A percentile compares a stretch with the other conserved stretches of the same genome.
Conservation (phyloP, 2,329 filamentous ascomycete species). For the Emericellopsis atlantica region DNA sequence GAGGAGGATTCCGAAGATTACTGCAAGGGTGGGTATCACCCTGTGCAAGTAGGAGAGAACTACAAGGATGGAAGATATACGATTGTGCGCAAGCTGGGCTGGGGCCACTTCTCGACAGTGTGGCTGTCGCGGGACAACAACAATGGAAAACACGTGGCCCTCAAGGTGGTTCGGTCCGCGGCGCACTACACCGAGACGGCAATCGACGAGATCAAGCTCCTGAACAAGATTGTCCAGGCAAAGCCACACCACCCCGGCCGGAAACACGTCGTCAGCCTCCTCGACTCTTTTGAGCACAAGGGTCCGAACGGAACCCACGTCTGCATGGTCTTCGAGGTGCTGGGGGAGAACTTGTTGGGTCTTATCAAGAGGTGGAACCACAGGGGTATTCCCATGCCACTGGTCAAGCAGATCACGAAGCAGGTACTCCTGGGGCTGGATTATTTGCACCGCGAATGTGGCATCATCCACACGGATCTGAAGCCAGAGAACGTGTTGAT, state of each 20-base stretch:
- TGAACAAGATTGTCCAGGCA: constrained; percentile 92
- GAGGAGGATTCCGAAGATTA: constrained; percentile 99
- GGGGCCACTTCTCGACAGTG: constrained; percentile 98
- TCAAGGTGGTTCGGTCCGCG: constrained; percentile 95
- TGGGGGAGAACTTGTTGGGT: constrained; percentile 88
- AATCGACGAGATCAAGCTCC: constrained; percentile 95
- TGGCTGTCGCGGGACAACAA: constrained; percentile 75
- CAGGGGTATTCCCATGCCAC: constrained; percentile 85
- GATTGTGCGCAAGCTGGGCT: constrained; percentile 89
- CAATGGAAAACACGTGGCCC: constrained; percentile 84
- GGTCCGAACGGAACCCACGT: constrained; percentile 93
- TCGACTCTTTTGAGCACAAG: constrained; percentile 96
- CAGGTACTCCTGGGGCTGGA: constrained; percentile 92
- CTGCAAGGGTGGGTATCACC: constrained; percentile 97
- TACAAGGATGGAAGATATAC: constrained; percentile 98
- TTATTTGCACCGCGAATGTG: constrained; percentile 93
- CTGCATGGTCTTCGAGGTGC: constrained; percentile 98
- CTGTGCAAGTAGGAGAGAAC: constrained; percentile 84
- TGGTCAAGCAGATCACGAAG: constrained; percentile 98
- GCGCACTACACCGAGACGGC: constrained; percentile 98
- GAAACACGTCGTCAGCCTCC: constrained; percentile 86
- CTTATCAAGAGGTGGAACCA: constrained; percentile 99
- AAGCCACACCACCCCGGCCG: constrained; percentile 91
- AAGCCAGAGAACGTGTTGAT: constrained; percentile 98
- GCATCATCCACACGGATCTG: constrained; percentile 95